Evolutionary conservation across 257 asterid genomes (phyloP).

Genomic region (Ballota nigra): DNA sequence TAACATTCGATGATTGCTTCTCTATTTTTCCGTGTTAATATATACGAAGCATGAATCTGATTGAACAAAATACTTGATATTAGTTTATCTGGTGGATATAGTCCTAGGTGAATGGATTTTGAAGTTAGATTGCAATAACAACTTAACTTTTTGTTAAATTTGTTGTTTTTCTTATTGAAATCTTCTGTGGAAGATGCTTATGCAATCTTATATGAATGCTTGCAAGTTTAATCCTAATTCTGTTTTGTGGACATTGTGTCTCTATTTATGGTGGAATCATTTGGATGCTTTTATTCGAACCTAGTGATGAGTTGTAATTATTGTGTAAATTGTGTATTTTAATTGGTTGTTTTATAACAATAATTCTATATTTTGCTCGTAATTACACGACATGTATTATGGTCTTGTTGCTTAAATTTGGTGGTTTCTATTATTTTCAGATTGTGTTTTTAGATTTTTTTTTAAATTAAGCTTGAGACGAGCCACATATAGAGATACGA

Average conservation of each 20-base stretch:
- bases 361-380: no score
- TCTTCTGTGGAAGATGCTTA: background rate
- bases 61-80: no score
- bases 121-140: background rate
- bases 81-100: background rate
- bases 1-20: background rate
- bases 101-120: background rate
- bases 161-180: background rate
- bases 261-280: slow-evolving; percentile 15
- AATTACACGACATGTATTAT: no score
- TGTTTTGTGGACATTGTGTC: slow-evolving; percentile 1
- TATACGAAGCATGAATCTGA: no score
- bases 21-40: background rate
- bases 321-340: no score
- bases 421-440: no score
- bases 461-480: no score
- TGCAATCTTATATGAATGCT: background rate
- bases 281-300: slow-evolving; percentile 13
- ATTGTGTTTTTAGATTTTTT: no score
- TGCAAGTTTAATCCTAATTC: slow-evolving; percentile 27
- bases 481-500: no score
- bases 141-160: background rate
- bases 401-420: no score
- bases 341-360: no score
- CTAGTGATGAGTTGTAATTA: no score